phyloP scores from a whole-genome alignment of 1,284 basidiomycete genomes.

The Apiotrichum siamense region DNA sequence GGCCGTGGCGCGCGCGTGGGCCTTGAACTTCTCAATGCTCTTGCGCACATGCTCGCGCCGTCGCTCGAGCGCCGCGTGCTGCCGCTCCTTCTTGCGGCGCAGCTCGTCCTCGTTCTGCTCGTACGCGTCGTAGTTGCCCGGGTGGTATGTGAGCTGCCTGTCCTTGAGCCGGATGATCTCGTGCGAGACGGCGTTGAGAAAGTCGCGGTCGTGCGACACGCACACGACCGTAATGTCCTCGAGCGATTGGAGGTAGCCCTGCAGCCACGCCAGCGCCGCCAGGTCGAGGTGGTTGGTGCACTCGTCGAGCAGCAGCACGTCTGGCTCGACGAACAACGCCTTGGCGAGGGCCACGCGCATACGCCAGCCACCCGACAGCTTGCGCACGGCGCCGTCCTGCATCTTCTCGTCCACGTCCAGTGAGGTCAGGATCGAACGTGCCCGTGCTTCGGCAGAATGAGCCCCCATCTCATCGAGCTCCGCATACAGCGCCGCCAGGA shows the following conservation, averaged over 20 bases:
- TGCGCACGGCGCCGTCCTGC: slow-evolving; percentile 51
- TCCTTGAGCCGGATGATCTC: slow-evolving; percentile 62
- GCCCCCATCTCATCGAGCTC: slow-evolving; percentile 42
- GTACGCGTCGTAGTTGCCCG: slow-evolving; percentile 20
- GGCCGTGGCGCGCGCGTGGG: slow-evolving; percentile 8
- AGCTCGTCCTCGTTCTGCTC: slow-evolving; percentile 19
- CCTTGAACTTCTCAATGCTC: slow-evolving; percentile 14
- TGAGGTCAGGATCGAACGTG: slow-evolving; percentile 52
- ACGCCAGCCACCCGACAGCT: slow-evolving; percentile 65
- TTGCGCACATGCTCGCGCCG: slow-evolving; percentile 51
- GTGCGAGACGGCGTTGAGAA: slow-evolving; percentile 61
- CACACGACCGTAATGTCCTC: slow-evolving; percentile 53
- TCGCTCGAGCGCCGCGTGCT: slow-evolving; percentile 56
- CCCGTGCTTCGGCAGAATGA: slow-evolving; percentile 54
- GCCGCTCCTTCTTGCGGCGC: slow-evolving; percentile 51
- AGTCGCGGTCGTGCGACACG: slow-evolving; percentile 65
- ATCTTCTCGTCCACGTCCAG: slow-evolving; percentile 59
- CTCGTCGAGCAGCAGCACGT: slow-evolving; percentile 48
- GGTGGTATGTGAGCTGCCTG: slow-evolving; percentile 52
- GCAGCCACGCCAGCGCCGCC: slow-evolving; percentile 49
- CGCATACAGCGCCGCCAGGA: slow-evolving; percentile 63
- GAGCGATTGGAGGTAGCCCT: slow-evolving; percentile 53
- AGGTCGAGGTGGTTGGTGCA: slow-evolving; percentile 51
- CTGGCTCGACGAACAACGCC: slow-evolving; percentile 48
- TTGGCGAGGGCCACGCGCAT: slow-evolving; percentile 54